A percentile compares a stretch with the other conserved stretches of the same genome.
These are phyloP conservation scores for Catunica adiposa DNA, from an alignment of 2,329 filamentous ascomycete genomes.

Conservation along the genomic window DNA sequence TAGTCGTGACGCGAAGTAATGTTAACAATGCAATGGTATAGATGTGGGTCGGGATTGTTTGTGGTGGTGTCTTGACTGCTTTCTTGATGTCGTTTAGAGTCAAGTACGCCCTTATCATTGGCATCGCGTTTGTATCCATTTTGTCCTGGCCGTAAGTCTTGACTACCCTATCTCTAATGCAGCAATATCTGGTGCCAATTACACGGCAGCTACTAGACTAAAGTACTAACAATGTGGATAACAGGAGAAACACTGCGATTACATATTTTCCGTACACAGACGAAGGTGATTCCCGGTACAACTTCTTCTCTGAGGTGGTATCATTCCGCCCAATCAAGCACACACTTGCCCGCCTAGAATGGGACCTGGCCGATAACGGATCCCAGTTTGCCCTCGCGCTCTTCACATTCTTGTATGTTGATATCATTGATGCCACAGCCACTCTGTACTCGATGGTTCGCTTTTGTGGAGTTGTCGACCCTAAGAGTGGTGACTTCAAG, in stretches of 20 bases:
- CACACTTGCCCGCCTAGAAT: constrained; percentile 48
- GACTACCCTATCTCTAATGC: background rate
- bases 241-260: constrained; percentile 45
- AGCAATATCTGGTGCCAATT: too few species aligned
- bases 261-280: constrained; percentile 55
- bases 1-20: background rate
- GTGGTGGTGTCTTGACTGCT: constrained; percentile 62
- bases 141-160: constrained; percentile 53
- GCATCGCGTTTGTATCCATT: constrained; percentile 54
- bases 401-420: constrained; percentile 79
- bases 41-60: constrained; percentile 76
- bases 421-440: constrained; percentile 74
- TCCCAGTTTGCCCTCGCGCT: constrained; percentile 45
- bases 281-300: constrained; percentile 47
- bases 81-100: constrained; percentile 66
- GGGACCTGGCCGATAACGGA: constrained; percentile 39
- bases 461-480: constrained; percentile 65
- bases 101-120: constrained; percentile 59
- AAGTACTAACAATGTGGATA: constrained; percentile 2
- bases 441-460: constrained; percentile 82
- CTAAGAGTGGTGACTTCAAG: constrained; percentile 73
- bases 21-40: constrained; percentile 19
- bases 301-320: constrained; percentile 58
- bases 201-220: too few species aligned
- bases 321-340: constrained; percentile 53